Conservation (phyloP, 176 grass and related monocot genomes). For the Phoenix roebelenii region DNA sequence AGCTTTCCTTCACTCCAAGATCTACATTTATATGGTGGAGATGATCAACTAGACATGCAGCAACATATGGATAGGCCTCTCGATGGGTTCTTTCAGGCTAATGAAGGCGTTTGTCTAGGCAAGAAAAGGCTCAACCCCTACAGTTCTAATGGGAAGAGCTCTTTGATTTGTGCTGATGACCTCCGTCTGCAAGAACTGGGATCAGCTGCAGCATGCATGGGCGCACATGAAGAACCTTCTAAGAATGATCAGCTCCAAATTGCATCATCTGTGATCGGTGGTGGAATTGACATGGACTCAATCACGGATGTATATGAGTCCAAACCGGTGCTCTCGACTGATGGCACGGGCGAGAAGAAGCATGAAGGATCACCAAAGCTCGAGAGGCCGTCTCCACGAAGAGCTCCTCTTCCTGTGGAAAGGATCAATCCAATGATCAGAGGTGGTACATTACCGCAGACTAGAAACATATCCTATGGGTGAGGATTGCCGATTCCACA, state of each 20-base stretch:
- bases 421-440: slow-evolving; percentile 60
- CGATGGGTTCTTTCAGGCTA: slow-evolving; percentile 48
- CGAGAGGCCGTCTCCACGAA: slow-evolving; percentile 60
- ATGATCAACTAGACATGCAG: slow-evolving; percentile 68
- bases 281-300: slow-evolving; percentile 46
- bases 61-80: slow-evolving; percentile 62
- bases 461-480: slow-evolving; percentile 75
- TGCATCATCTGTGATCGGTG: slow-evolving; percentile 44
- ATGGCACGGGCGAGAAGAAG: slow-evolving; percentile 53
- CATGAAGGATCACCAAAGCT: slow-evolving; percentile 47
- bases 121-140: slow-evolving; percentile 53
- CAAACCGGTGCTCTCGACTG: slow-evolving; percentile 58
- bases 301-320: slow-evolving; percentile 53
- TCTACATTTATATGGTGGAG: slow-evolving; percentile 59
- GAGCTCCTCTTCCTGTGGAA: slow-evolving; percentile 48
- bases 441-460: slow-evolving; percentile 24
- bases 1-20: slow-evolving; percentile 71
- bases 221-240: slow-evolving; percentile 18
- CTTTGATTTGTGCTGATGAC: slow-evolving; percentile 65
- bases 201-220: slow-evolving; percentile 10
- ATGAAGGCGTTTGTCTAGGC: slow-evolving; percentile 34
- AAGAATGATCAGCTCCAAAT: slow-evolving; percentile 62
- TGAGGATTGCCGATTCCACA: slow-evolving; percentile 10
- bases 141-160: slow-evolving; percentile 46
- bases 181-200: slow-evolving; percentile 23